Evolutionary conservation across 2,329 filamentous ascomycete species (phyloP).

Genomic region (Sphaerulina musiva): DNA sequence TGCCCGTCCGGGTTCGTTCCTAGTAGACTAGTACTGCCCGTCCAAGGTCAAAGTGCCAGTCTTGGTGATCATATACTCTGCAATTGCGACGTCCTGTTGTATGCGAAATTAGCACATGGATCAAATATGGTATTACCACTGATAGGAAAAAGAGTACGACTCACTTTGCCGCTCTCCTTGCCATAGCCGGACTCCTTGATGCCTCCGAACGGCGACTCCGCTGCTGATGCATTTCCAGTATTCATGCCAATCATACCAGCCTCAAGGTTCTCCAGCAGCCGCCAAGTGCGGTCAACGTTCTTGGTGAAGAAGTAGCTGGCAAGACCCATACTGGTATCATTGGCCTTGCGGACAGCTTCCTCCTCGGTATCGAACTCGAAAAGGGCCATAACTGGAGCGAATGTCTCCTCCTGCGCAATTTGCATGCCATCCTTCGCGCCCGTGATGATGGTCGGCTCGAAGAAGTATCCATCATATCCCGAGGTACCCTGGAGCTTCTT

Average conservation of each 20-base stretch:
- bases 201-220: constrained; percentile 60
- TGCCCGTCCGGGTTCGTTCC: background rate
- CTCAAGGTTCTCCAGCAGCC: constrained; percentile 60
- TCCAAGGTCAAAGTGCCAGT: constrained; percentile 58
- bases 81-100: constrained; percentile 50
- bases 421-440: constrained; percentile 55
- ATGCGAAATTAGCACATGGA: too few species aligned
- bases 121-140: too few species aligned
- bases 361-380: constrained; percentile 62
- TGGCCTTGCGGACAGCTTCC: constrained; percentile 54
- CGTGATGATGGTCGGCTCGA: constrained; percentile 60
- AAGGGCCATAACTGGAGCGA: constrained; percentile 58
- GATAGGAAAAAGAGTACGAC: too few species aligned
- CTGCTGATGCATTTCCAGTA: constrained; percentile 56
- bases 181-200: constrained; percentile 64
- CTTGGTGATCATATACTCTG: constrained; percentile 57
- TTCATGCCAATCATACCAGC: constrained; percentile 60
- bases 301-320: constrained; percentile 64
- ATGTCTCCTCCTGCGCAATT: constrained; percentile 54
- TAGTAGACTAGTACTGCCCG: constrained; percentile 42
- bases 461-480: constrained; percentile 56
- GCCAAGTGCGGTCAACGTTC: constrained; percentile 59
- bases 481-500: constrained; percentile 39
- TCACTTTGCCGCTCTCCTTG: constrained; percentile 56
- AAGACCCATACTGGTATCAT: constrained; percentile 57